Evolutionary conservation across 768 basidiomycete genomes (phyloP).

Genomic region (Cystobasidium ongulense): DNA sequence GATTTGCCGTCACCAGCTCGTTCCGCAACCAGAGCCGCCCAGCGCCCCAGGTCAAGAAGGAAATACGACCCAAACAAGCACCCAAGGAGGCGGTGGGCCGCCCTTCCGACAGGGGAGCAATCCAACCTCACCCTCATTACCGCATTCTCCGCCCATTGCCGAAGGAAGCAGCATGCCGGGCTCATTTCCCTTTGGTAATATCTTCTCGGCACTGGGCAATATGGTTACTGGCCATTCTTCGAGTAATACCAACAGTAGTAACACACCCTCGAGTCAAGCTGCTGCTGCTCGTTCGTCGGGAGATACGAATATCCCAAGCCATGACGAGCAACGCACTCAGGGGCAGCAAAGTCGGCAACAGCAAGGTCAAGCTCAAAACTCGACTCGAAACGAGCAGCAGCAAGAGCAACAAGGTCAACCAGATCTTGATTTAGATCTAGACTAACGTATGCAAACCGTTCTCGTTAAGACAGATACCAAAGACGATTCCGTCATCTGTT

Average conservation of each 20-base stretch:
- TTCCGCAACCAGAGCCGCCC: constrained; percentile 23
- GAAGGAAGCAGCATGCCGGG: constrained; percentile 22
- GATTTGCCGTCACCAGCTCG: constrained; percentile 19
- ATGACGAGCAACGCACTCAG: not conserved
- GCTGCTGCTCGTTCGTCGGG: not conserved
- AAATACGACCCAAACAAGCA: not conserved
- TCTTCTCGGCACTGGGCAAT: not conserved
- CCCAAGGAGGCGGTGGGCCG: not conserved
- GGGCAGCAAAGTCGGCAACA: not conserved
- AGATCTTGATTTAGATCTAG: constrained; percentile 16
- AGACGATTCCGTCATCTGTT: no score
- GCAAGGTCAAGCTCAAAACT: not conserved
- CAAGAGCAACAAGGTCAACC: constrained; percentile 13
- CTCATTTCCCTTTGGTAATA: constrained; percentile 1
- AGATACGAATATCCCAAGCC: not conserved
- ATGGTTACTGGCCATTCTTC: not conserved
- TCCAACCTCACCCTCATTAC: not conserved
- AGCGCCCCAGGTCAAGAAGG: not conserved
- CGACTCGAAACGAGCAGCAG: not conserved
- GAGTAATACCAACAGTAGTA: not conserved
- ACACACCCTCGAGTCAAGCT: not conserved
- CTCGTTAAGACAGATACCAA: no score
- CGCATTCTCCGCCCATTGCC: constrained; percentile 21
- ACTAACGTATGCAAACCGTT: no score
- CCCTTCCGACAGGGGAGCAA: not conserved